phyloP scores from a whole-genome alignment of 2,329 filamentous ascomycete species.

The Talaromyces islandicus region DNA sequence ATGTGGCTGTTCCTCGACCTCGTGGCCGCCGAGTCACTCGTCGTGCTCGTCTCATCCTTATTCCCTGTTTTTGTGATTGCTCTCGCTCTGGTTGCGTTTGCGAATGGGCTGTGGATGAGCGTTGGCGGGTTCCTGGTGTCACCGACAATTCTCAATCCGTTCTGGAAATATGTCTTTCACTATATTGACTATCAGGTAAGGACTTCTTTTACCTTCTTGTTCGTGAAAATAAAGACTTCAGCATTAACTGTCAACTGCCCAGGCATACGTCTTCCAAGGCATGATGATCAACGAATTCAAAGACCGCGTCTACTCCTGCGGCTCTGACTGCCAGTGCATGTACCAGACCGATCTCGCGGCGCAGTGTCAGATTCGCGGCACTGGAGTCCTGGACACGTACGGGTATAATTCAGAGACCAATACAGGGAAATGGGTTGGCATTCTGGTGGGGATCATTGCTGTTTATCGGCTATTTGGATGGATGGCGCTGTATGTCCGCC shows the following conservation, averaged over 20 bases:
- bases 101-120: constrained; percentile 86
- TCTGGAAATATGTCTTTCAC: constrained; percentile 82
- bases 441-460: constrained; percentile 68
- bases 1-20: constrained; percentile 84
- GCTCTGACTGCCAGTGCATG: constrained; percentile 60
- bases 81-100: constrained; percentile 73
- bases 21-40: constrained; percentile 72
- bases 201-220: background rate
- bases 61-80: constrained; percentile 73
- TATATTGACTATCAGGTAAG: constrained; percentile 76
- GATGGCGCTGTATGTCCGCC: constrained; percentile 4
- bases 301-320: constrained; percentile 58
- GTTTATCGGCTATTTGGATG: constrained; percentile 65
- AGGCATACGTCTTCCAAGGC: constrained; percentile 74
- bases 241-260: background rate
- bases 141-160: constrained; percentile 66
- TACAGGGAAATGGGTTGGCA: constrained; percentile 66
- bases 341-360: constrained; percentile 57
- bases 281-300: constrained; percentile 92
- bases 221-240: background rate
- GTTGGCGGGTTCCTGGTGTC: constrained; percentile 77
- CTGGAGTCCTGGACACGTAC: constrained; percentile 63
- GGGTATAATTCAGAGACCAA: constrained; percentile 57
- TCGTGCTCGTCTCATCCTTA: constrained; percentile 67
- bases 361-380: constrained; percentile 65